Evolutionary conservation across 2,329 filamentous ascomycete species (phyloP).

Genomic region (Samsoniella hepiali): DNA sequence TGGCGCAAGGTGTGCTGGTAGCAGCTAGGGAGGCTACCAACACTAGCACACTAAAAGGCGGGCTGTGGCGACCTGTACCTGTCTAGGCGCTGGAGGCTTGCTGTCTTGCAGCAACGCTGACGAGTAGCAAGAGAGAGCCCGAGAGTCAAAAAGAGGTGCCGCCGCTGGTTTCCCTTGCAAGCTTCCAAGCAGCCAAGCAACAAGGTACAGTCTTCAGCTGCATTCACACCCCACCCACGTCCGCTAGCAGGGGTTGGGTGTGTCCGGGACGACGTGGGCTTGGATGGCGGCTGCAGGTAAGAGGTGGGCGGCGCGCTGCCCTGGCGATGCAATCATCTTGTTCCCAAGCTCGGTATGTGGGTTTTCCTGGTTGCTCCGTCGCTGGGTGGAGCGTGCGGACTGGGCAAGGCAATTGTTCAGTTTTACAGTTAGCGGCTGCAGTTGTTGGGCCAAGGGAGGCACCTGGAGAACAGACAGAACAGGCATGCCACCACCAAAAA

Average conservation of each 20-base stretch:
- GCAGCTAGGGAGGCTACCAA: no score
- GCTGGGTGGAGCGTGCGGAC: background rate
- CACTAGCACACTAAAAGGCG: no score
- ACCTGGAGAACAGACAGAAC: no score
- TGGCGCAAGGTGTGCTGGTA: no score
- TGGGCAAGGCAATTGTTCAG: no score
- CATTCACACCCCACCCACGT: background rate
- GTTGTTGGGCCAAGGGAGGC: no score
- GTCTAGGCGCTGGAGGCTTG: constrained; percentile 6
- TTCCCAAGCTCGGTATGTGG: constrained; percentile 6
- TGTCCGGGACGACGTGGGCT: no score
- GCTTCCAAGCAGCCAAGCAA: background rate
- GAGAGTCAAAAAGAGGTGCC: background rate
- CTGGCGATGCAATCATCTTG: constrained; percentile 12
- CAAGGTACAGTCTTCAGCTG: constrained; percentile 13
- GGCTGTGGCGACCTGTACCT: no score
- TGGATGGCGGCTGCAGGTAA: background rate
- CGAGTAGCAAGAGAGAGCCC: background rate
- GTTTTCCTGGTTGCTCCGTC: background rate
- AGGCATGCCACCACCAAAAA: no score
- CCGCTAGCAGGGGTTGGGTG: background rate
- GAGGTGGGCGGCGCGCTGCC: constrained; percentile 1
- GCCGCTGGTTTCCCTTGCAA: background rate
- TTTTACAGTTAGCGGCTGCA: no score
- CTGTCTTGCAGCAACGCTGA: background rate